Base-by-base conservation (phyloP, 306 rosid genomes). In the Vigna hirtella region DNA sequence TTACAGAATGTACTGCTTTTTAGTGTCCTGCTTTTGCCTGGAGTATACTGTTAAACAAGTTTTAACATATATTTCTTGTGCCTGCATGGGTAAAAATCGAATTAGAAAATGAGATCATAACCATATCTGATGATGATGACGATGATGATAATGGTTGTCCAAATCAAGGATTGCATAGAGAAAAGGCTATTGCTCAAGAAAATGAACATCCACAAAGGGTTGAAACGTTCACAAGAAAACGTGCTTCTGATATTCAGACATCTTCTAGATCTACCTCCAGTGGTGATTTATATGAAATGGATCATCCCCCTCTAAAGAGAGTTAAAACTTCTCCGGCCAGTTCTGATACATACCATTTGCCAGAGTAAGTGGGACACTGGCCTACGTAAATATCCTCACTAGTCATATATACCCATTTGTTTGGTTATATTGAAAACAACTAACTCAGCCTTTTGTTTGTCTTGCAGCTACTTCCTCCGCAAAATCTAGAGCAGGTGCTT, bases 31-130 rank as follows among this genome's bases (percentile, higher is more conserved):
- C 10, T 55, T 69, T 51, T 68, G 48, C 14, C 52, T 28, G 53
- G 66, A 66, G 75, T 24, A 3, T 17, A 58, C 17, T 83, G 67
- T 78, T 38, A 38, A 20, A 13, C 55, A 53, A 57, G 47, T 66
- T 73, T 40, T 71, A 57, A 64, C 64, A 69, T 32, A 6, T 62
- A 32, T 34, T 22, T 74, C 53, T 49, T 84, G 40, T 76, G 67
- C 10, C 77, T 81, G 85, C 17, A 43, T 17, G 20, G 14, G 55
- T 18, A 66, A 66, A 16, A 57, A 24, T 3, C 18, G 9, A 9
- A 40, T 7, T 10, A 14, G 4, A 9, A 45, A 53, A 10, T n/a
- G 74, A 16, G 70, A 7, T 77, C 13, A 15, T 34, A 50, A 7
- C 59, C 58, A 42, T 55, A 30, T 30, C 32, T 30, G 67, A 83